These are phyloP conservation scores for Athelia sp. DNA, from an alignment of 1,284 basidiomycete genomes.

Conservation along the genomic window DNA sequence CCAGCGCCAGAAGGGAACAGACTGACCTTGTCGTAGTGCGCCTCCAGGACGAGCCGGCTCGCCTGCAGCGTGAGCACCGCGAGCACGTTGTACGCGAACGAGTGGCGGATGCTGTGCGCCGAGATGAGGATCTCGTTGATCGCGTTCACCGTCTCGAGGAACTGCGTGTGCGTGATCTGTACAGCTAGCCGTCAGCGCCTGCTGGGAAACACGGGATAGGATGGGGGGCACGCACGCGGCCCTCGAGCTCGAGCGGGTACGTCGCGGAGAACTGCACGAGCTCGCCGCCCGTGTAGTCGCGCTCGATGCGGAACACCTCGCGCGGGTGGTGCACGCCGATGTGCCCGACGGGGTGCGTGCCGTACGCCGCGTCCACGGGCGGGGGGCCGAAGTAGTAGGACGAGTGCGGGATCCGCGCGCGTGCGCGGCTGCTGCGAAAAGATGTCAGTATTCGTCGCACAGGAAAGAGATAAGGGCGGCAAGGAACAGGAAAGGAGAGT, in stretches of 20 bases:
- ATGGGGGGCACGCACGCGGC: conserved; percentile 53
- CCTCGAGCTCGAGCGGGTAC: conserved; percentile 80
- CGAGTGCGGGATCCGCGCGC: conserved; percentile 63
- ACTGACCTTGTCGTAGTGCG: conserved; percentile 75
- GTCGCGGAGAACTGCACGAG: conserved; percentile 74
- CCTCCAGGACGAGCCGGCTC: conserved; percentile 54
- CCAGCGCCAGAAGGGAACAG: background rate
- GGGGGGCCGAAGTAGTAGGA: conserved; percentile 83
- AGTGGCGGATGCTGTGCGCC: conserved; percentile 63
- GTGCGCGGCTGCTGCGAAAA: conserved; percentile 28
- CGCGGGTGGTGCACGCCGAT: conserved; percentile 81
- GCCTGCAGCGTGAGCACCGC: conserved; percentile 73
- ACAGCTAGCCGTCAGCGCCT: too few species aligned
- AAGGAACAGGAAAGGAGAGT: too few species aligned
- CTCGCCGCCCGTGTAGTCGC: conserved; percentile 80
- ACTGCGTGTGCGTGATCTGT: conserved; percentile 81
- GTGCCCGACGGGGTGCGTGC: conserved; percentile 70
- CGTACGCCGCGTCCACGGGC: conserved; percentile 66
- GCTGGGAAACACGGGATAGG: conserved; percentile 5
- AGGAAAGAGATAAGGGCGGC: too few species aligned
- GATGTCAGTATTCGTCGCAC: too few species aligned
- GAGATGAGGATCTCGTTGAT: conserved; percentile 80
- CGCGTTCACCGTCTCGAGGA: conserved; percentile 78
- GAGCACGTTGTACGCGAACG: conserved; percentile 63
- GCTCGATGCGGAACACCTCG: conserved; percentile 77